phyloP scores from a whole-genome alignment of 1,139 yeast genomes.

The Oligophagozyma castellii region DNA sequence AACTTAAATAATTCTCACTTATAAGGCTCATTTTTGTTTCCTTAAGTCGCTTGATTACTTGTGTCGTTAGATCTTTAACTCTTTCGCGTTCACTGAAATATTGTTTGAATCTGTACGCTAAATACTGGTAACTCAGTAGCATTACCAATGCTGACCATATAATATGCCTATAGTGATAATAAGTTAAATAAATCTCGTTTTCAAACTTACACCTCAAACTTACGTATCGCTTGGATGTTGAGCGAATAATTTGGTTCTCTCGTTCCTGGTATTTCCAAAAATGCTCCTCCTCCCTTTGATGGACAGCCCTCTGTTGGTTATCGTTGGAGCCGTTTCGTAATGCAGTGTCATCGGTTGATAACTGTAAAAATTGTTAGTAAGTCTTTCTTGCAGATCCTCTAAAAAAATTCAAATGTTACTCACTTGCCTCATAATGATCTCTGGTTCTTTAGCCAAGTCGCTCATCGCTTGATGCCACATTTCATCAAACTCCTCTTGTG shows the following conservation, averaged over 20 bases:
- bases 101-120: constrained; percentile 27
- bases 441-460: constrained; percentile 59
- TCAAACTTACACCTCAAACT: constrained; percentile 48
- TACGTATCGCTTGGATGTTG: constrained; percentile 57
- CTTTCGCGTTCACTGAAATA: constrained; percentile 29
- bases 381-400: constrained; percentile 3
- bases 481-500: constrained; percentile 66
- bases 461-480: constrained; percentile 59
- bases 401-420: constrained; percentile 13
- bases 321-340: constrained; percentile 20
- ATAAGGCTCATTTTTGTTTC: constrained; percentile 22
- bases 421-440: constrained; percentile 80
- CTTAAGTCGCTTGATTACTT: constrained; percentile 33
- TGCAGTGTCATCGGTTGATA: constrained; percentile 19
- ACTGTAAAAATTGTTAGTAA: constrained; percentile 15
- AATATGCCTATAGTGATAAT: constrained; percentile 21
- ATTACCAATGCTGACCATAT: constrained; percentile 24
- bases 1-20: constrained; percentile 37
- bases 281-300: constrained; percentile 27
- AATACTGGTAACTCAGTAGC: constrained; percentile 14
- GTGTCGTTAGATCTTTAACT: constrained; percentile 22
- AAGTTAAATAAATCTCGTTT: constrained; percentile 37
- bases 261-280: constrained; percentile 18
- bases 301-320: constrained; percentile 24
- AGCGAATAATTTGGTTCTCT: constrained; percentile 46